Evolutionary conservation across 768 basidiomycete species (phyloP).

Genomic region (Termitomyces sp.): DNA sequence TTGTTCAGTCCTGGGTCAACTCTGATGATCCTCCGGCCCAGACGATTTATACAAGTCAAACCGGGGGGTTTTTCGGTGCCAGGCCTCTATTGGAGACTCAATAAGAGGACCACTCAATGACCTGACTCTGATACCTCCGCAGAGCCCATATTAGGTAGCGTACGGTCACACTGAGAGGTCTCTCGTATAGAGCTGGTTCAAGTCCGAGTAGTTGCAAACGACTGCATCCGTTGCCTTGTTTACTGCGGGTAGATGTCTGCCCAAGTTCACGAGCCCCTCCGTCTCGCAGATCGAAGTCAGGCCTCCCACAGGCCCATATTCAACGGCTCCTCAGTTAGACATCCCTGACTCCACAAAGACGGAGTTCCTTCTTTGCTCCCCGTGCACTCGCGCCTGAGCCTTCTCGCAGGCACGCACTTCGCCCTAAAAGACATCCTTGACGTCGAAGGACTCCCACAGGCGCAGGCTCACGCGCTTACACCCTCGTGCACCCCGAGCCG

Average conservation of each 20-base stretch:
- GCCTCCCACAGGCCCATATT: slow-evolving; percentile 25
- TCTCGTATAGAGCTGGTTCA: too few relatives aligned
- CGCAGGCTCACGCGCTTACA: slow-evolving; percentile 30
- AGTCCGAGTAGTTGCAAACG: too few relatives aligned
- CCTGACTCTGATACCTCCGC: too few relatives aligned
- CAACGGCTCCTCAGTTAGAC: slow-evolving; percentile 14
- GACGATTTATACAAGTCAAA: too few relatives aligned
- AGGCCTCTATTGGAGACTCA: too few relatives aligned
- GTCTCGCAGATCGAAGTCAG: slow-evolving; percentile 14
- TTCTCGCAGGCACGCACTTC: slow-evolving; percentile 36
- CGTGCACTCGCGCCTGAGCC: slow-evolving; percentile 44
- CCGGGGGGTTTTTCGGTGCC: too few relatives aligned
- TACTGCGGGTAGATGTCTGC: not conserved
- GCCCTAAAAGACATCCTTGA: slow-evolving; percentile 43
- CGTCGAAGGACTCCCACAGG: slow-evolving; percentile 27
- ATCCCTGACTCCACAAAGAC: slow-evolving; percentile 34
- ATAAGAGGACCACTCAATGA: too few relatives aligned
- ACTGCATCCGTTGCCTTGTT: too few relatives aligned
- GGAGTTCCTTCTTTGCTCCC: slow-evolving; percentile 42
- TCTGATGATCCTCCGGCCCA: too few relatives aligned
- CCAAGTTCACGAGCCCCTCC: slow-evolving; percentile 9
- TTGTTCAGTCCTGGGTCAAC: too few relatives aligned
- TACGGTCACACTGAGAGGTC: too few relatives aligned
- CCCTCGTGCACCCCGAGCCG: slow-evolving; percentile 28
- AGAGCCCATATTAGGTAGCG: too few relatives aligned